phyloP scores from a whole-genome alignment of 805 yeast species.

The Lipomyces kockii region DNA sequence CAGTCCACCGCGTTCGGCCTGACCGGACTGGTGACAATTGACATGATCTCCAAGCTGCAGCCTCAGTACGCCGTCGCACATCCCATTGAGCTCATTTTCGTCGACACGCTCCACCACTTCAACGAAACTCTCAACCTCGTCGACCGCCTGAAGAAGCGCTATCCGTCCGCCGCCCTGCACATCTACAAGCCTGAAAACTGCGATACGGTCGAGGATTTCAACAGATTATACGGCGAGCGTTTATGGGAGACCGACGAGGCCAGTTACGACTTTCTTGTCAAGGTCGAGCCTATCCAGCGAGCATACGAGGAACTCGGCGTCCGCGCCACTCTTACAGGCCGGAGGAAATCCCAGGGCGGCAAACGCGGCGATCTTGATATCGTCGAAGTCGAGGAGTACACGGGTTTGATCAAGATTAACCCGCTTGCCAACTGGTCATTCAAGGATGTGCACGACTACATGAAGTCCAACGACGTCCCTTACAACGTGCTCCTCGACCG shows the following conservation, averaged over 20 bases:
- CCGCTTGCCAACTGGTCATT: slow-evolving; percentile 88
- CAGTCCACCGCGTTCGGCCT: slow-evolving; percentile 97
- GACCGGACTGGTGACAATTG: slow-evolving; percentile 86
- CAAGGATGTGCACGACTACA: slow-evolving; percentile 67
- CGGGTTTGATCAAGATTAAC: slow-evolving; percentile 81
- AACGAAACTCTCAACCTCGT: slow-evolving; percentile 88
- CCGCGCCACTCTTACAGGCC: slow-evolving; percentile 88
- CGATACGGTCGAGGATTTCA: slow-evolving; percentile 64
- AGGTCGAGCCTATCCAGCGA: slow-evolving; percentile 89
- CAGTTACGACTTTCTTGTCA: slow-evolving; percentile 81
- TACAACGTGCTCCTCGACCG: slow-evolving; percentile 80
- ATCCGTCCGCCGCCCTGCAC: slow-evolving; percentile 61
- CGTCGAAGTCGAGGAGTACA: slow-evolving; percentile 71
- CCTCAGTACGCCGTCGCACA: slow-evolving; percentile 40
- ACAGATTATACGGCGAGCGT: slow-evolving; percentile 67
- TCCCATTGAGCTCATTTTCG: slow-evolving; percentile 75
- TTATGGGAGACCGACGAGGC: slow-evolving; percentile 85
- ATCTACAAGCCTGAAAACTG: slow-evolving; percentile 69
- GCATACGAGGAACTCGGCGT: slow-evolving; percentile 76
- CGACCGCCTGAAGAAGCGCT: slow-evolving; percentile 58
- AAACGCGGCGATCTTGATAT: slow-evolving; percentile 72
- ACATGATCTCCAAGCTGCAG: slow-evolving; percentile 67
- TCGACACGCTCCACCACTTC: slow-evolving; percentile 91
- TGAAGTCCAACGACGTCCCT: slow-evolving; percentile 75
- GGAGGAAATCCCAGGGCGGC: slow-evolving; percentile 90